phyloP scores from a whole-genome alignment of 129 eudicot species.

The Kitagawia praeruptora region DNA sequence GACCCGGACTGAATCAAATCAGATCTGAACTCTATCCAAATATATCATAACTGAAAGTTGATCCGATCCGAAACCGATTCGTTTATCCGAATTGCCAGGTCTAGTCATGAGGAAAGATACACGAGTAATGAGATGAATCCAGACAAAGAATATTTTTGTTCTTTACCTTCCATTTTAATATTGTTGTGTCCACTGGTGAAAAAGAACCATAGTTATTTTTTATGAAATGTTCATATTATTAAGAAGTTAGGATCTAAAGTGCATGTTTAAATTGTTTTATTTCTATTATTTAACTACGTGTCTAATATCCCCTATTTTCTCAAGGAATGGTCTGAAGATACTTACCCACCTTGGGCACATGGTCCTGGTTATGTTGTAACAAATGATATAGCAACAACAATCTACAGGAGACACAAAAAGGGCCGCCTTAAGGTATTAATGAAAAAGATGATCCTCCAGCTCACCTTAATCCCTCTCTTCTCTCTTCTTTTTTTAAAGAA shows the following conservation, averaged over 20 bases:
- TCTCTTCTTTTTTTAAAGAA: not conserved
- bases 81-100: too few relatives aligned
- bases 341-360: constrained; percentile 94
- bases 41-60: too few relatives aligned
- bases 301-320: constrained; percentile 9
- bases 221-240: not conserved
- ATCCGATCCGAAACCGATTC: too few relatives aligned
- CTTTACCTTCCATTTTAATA: not conserved
- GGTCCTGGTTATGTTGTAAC: constrained; percentile 95
- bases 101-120: not conserved
- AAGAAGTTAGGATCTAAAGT: not conserved
- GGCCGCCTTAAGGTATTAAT: constrained; percentile 62
- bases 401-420: constrained; percentile 55
- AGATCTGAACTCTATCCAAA: too few relatives aligned
- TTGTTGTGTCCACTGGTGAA: not conserved
- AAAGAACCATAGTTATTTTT: not conserved
- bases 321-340: constrained; percentile 84
- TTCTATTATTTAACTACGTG: not conserved
- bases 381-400: constrained; percentile 66
- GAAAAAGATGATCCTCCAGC: not conserved
- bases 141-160: not conserved
- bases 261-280: not conserved
- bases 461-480: not conserved
- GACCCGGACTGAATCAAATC: too few relatives aligned
- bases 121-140: not conserved